Evolutionary conservation across 2,329 filamentous ascomycete species (phyloP).

Genomic region (Macrophomina tecta): DNA sequence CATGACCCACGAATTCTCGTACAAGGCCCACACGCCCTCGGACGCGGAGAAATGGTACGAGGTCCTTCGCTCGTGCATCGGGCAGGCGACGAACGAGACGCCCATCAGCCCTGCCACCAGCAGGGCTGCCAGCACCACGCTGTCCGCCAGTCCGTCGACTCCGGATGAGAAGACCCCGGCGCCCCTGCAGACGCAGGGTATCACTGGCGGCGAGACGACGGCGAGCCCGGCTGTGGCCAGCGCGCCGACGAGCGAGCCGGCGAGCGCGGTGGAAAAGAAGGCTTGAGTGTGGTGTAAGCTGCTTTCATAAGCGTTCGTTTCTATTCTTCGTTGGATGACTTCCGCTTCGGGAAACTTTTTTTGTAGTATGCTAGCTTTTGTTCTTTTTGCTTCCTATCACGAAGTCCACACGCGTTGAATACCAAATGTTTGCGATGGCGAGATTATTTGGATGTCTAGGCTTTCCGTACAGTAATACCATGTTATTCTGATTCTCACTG

Average conservation of each 20-base stretch:
- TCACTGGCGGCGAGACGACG: conserved; percentile 35
- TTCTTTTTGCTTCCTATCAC: background rate
- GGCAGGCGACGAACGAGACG: conserved; percentile 51
- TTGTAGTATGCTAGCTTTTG: background rate
- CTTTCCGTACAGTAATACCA: conserved; percentile 15
- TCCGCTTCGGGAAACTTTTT: background rate
- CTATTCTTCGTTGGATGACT: conserved; percentile 6
- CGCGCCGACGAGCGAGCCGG: conserved; percentile 26
- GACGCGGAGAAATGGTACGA: conserved; percentile 88
- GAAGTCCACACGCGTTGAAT: conserved; percentile 1
- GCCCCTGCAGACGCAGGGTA: conserved; percentile 42
- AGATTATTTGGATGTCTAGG: background rate
- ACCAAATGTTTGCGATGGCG: background rate
- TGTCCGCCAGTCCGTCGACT: conserved; percentile 27
- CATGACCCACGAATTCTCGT: conserved; percentile 78
- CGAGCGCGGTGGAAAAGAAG: conserved; percentile 39
- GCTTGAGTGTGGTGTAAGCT: conserved; percentile 25
- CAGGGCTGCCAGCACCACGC: conserved; percentile 40
- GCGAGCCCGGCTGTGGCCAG: conserved; percentile 23
- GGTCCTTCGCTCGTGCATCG: conserved; percentile 68
- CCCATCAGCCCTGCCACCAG: conserved; percentile 43
- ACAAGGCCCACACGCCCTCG: conserved; percentile 82
- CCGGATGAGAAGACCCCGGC: conserved; percentile 31
- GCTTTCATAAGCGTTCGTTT: background rate
- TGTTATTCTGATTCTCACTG: background rate